Percentiles rank a stretch among this genome's conserved stretches.
These are phyloP conservation scores for Suaeda aralocaspica DNA, from an alignment of 148 eudicot species.

Conservation along the genomic window DNA sequence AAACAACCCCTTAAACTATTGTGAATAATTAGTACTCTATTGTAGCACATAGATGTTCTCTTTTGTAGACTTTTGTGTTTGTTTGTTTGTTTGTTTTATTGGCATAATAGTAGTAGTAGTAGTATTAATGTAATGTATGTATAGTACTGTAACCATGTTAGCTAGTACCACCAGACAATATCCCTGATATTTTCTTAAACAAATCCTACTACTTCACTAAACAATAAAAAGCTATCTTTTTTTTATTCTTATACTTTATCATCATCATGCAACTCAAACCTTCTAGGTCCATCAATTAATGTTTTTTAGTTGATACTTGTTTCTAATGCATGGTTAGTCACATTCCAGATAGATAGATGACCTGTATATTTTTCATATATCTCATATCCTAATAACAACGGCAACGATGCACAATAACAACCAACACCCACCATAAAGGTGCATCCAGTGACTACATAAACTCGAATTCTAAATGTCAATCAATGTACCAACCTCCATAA, in stretches of 20 bases:
- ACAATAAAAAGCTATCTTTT: conserved; percentile 7
- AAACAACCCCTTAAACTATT: conserved; percentile 15
- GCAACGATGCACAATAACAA: too few relatives aligned
- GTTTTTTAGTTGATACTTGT: not conserved
- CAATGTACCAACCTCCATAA: too few relatives aligned
- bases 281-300: conserved; percentile 3
- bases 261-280: conserved; percentile 12
- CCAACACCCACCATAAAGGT: too few relatives aligned
- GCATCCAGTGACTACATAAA: too few relatives aligned
- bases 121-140: not conserved
- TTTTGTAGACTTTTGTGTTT: too few relatives aligned
- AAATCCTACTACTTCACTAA: not conserved
- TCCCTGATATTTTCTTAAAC: conserved; percentile 1
- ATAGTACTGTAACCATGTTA: conserved; percentile 8
- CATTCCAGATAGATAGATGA: too few relatives aligned
- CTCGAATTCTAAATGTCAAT: too few relatives aligned
- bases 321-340: not conserved
- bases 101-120: too few relatives aligned
- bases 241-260: conserved; percentile 4
- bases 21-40: not conserved
- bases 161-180: conserved; percentile 8
- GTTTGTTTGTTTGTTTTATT: too few relatives aligned
- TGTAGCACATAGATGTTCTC: too few relatives aligned
- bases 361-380: too few relatives aligned
- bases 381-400: too few relatives aligned